Evolutionary conservation across 306 rosid genomes (phyloP), one percentile per base, ranked within the genome.

Genomic region (Acacia melanoxylon): DNA sequence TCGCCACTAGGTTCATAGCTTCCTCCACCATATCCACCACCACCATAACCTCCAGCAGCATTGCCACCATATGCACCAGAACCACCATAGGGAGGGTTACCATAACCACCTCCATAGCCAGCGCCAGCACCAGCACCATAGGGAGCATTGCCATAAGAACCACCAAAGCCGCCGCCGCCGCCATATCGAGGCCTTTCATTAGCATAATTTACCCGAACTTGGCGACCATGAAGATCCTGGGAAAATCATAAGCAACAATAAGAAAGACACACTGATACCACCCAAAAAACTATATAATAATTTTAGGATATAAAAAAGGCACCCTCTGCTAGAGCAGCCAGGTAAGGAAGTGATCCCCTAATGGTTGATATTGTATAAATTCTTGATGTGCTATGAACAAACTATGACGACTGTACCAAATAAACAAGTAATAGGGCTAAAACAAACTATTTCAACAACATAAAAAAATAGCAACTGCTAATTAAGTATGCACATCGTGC

Each of bases 161-260:
- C 90, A 48, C 89, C 89, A 54, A 27, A 72, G 45, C 84, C 88
- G 0, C 88, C 86, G 4, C 88, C 89, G 0, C 88, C 89, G 0
- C 90, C 90, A 46, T 8, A 80, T 19, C 83, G 97, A 63, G 89
- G 62, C 87, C 90, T 96, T 1, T 96, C 97, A 74, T 80, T 93
- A 22, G 99, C 98, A 85, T 89, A 96, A 58, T 91, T 91, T 78
- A 96, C 97, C 88, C 88, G 91, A 29, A 96, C 83, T 1, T 31
- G 82, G 52, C 97, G 99, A 70, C 98, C 97, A 78, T 96, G 93
- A 79, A 96, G 97, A 1, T 96, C 99, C 99, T 96, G 81, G 68
- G 72, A 88, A 71, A 58, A 63, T 3, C 17, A 37, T 46, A 67
- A 58, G 70, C 41, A 80, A 25, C 16, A n/a, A 51, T 5, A 62